Base-by-base conservation (phyloP, 2,329 filamentous ascomycete species). In the Plectosphaerella cucumerina region DNA sequence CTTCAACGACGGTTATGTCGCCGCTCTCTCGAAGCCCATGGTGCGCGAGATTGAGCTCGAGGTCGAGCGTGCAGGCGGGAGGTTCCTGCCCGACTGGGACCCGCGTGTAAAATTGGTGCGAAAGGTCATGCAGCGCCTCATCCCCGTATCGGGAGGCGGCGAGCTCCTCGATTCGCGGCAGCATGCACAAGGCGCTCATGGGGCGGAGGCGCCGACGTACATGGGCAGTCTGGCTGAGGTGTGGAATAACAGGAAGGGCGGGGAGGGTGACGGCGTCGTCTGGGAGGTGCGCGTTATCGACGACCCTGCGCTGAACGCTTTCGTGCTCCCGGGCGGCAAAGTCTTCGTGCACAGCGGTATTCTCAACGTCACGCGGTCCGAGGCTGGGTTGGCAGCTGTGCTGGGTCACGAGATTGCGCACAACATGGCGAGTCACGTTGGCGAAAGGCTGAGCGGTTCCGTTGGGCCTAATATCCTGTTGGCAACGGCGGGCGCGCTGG, bases 401-500 rank as follows among this genome's bases (percentile, higher is more conserved):
- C 73, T 93, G 14, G 86, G 87, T 14, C 89, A 92, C 67, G 89
- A 92, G 70, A 89, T 92, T 54, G 86, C 87, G 17, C 89, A 93
- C 63, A 87, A 86, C 55, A 76, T 89, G 15, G 86, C 86, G 0
- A 78, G 81, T 51, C 87, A 90, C 62, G 70, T 78, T 6, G 83
- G 78, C 17, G 89, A 93, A 73, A 76, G 81, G 31, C 70, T 82
- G 60, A 81, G 77, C 12, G 71, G 73, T 37, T 70, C 72, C 45
- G 73, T 80, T 54, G 75, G 79, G n/a, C 68, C 70, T 51, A 80
- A 77, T 48, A 66, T 82, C 21, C 66, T 81, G 26, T 65, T 77
- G 11, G 76, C 73, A 21, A 76, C 73, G 45, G 54, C 77, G 22
- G 72, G 82, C 52, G 63, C 80, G 51, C 65, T 82, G 22, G 73